Evolutionary conservation across 2,329 filamentous ascomycete species (phyloP), one percentile per base, ranked within the genome.

Genomic region (Pseudocercospora fuligena): DNA sequence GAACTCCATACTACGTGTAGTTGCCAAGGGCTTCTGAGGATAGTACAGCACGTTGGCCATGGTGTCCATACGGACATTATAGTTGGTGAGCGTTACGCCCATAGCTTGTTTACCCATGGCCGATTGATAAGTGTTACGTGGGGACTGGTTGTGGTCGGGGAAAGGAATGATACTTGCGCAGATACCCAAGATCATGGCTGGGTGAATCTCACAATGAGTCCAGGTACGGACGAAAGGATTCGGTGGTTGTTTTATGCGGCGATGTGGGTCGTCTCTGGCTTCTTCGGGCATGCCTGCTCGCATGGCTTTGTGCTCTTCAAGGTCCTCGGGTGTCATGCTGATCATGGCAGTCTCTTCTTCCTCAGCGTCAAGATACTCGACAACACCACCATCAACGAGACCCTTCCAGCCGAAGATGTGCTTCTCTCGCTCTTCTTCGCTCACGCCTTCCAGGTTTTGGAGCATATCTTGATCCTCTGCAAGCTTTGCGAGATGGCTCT

Each of bases 101-200:
- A 99, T 99, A 69, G 95, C 95, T 87, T 99, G 95, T 82, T 99
- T 99, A 84, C 96, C 95, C 95, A 99, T 99, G 78, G 95, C 95
- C 75, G 94, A 97, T 25, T 56, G 51, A 12, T 75, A 99, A 3
- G 94, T 98, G 78, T 99, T 99, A 91, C 95, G 91, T 72, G 95
- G 95, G 69, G 94, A 98, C 65, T 93, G 92, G 79, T 99, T 99
- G 84, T 99, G 95, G 82, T 99, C 95, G 0, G 96, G 95, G 88
- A 99, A 99, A 0, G 95, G 95, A 84, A 99, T 99, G 80, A 99
- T 99, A 82, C 94, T 97, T 75, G 95, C 95, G 78, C 96, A 99
- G 70, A 99, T 97, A 78, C 95, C 95, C 63, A 99, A 83, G 79
- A 99, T 95, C 95, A 99, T 99, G 81, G 93, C 97, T 21, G 95